phyloP scores from a whole-genome alignment of 2,329 filamentous ascomycete genomes.

The Didymella arachidicola region DNA sequence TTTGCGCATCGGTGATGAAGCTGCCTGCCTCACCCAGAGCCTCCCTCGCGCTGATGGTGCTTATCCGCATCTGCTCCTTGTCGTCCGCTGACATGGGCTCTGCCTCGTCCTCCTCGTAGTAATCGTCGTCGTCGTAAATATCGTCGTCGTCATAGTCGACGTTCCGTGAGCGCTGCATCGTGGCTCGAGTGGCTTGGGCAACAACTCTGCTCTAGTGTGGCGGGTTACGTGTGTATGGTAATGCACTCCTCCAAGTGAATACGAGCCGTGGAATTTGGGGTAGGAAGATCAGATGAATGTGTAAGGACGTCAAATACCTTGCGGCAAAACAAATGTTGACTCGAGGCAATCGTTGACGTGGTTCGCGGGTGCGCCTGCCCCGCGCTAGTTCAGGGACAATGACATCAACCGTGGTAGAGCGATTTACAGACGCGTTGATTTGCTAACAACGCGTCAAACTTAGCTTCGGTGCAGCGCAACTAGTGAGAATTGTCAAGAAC shows the following conservation, averaged over 20 bases:
- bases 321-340: conserved; percentile 8
- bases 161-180: conserved; percentile 56
- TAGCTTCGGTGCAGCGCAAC: not conserved
- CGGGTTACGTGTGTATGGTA: not conserved
- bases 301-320: not conserved
- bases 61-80: conserved; percentile 66
- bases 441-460: not conserved
- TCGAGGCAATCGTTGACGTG: conserved; percentile 30
- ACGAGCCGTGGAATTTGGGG: not conserved
- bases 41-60: conserved; percentile 71
- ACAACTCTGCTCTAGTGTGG: not conserved
- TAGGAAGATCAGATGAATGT: not conserved
- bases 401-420: conserved; percentile 12
- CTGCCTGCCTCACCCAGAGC: conserved; percentile 68
- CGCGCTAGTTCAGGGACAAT: conserved; percentile 25
- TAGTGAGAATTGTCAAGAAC: not conserved
- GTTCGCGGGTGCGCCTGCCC: conserved; percentile 25
- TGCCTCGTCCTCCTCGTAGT: conserved; percentile 41
- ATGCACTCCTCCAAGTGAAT: not conserved
- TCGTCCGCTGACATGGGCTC: conserved; percentile 41
- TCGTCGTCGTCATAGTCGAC: conserved; percentile 61
- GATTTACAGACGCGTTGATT: not conserved
- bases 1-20: conserved; percentile 72
- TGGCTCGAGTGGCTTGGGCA: conserved; percentile 1
- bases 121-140: conserved; percentile 61